Base-by-base conservation (phyloP, 192 early-diverging fungal genomes). In the Coemansia sp. region DNA sequence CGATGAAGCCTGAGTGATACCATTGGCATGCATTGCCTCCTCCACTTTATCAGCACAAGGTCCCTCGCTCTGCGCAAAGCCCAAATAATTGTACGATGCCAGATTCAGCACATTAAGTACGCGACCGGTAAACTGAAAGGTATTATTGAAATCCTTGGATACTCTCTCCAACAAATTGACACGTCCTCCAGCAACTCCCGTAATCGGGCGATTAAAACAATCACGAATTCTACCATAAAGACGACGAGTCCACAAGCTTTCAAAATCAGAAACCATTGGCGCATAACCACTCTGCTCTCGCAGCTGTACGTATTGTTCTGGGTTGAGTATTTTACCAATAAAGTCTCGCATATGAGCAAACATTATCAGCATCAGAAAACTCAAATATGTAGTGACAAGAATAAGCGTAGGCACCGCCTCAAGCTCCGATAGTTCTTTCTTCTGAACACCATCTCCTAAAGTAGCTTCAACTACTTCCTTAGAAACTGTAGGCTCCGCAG, bases 81-180 rank as follows among this genome's bases (percentile, higher is more conserved):
- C 96, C 59, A 98, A 87, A 71, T 98, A 98, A 75, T 98, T 98
- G 84, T 98, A 98, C 17, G 94, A 95, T 2, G 94, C 90, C 72
- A 98, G 81, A 74, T 98, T 98, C 68, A 98, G 87, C 32, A 86
- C 87, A 68, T 94, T 90, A 56, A 75, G 88, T 54, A 85, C 86
- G 27, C 78, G 86, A 19, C 95, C 95, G 22, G 93, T 93, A 64
- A 95, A 86, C 76, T 90, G 71, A 73, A 94, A 97, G 4, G 93
- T 87, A 33, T 85, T 84, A 85, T 95, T 94, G 62, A 85, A 92
- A 76, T 98, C 93, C 23, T 78, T 73, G 29, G 91, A 91, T n/a
- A 88, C 83, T 39, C 97, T 89, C 50, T 97, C 95, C 14, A 98
- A 70, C 51, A 97, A 78, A 32, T 82, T 91, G 59, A 97, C 88